Evolutionary conservation across 495 filamentous ascomycete genomes (phyloP).

Genomic region (Penicillium chermesinum): DNA sequence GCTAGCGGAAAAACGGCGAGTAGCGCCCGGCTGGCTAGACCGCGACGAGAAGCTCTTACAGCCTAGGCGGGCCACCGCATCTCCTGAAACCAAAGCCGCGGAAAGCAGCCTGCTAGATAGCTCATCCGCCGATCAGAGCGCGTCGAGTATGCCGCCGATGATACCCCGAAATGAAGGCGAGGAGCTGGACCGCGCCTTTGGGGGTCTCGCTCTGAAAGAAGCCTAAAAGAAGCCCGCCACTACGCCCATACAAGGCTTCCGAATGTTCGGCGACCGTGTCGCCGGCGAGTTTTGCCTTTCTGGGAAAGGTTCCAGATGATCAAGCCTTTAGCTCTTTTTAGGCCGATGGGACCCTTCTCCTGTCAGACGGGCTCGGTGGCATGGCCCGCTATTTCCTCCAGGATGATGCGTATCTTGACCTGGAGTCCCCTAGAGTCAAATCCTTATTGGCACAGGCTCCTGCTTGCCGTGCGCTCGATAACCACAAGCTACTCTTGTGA

Average conservation of each 20-base stretch:
- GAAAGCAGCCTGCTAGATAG: slow-evolving; percentile 44
- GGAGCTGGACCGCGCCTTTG: slow-evolving; percentile 87
- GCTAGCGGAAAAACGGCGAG: slow-evolving; percentile 81
- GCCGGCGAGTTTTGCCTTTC: neutral
- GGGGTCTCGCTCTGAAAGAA: slow-evolving; percentile 54
- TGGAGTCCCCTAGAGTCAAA: neutral
- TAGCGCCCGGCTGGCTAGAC: slow-evolving; percentile 94
- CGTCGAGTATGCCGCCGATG: slow-evolving; percentile 40
- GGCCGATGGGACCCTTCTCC: neutral
- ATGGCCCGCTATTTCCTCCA: neutral
- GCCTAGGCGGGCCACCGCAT: slow-evolving; percentile 41
- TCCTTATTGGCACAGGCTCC: neutral
- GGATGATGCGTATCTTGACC: neutral
- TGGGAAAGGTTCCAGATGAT: neutral
- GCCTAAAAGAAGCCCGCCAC: too few species aligned
- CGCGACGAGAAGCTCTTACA: slow-evolving; percentile 78
- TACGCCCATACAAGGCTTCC: too few species aligned
- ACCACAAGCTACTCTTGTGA: too few species aligned
- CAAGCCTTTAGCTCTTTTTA: neutral
- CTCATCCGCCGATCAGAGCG: slow-evolving; percentile 36
- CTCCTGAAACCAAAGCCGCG: slow-evolving; percentile 13
- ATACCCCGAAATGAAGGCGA: slow-evolving; percentile 59
- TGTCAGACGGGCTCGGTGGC: neutral
- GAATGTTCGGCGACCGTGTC: too few species aligned
- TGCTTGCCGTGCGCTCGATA: neutral